Conservation (phyloP, 2,329 filamentous ascomycete species). For the Epichloe scottii region DNA sequence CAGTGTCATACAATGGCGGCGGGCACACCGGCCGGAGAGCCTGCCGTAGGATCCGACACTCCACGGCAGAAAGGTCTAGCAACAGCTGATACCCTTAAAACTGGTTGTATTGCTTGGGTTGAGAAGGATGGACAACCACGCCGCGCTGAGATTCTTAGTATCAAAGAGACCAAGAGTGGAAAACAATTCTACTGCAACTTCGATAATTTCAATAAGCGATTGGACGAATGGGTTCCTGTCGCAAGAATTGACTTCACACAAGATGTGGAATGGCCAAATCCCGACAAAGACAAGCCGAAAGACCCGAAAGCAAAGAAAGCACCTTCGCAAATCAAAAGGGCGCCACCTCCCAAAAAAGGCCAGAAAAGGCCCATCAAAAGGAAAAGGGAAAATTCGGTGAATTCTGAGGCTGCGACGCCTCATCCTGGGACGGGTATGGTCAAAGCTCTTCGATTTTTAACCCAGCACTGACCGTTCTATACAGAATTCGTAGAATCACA, state of each 20-base stretch:
- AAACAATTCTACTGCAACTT: constrained; percentile 95
- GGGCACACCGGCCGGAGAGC: constrained; percentile 35
- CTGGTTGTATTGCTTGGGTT: constrained; percentile 49
- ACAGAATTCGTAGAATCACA: constrained; percentile 37
- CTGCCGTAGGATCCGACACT: constrained; percentile 42
- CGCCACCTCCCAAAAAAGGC: constrained; percentile 43
- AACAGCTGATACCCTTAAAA: constrained; percentile 65
- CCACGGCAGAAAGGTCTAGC: constrained; percentile 64
- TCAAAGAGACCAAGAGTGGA: constrained; percentile 77
- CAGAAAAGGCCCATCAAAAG: constrained; percentile 42
- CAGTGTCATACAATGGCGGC: constrained; percentile 36
- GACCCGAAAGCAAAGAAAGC: constrained; percentile 62
- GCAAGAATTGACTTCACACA: constrained; percentile 73
- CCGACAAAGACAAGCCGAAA: constrained; percentile 74
- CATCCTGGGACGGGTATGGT: constrained; percentile 34
- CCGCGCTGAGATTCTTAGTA: constrained; percentile 92
- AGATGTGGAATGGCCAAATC: constrained; percentile 92
- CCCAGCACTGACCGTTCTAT: neutral
- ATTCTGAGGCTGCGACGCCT: constrained; percentile 40
- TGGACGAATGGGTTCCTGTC: constrained; percentile 76
- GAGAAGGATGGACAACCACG: constrained; percentile 68
- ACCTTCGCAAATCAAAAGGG: constrained; percentile 45
- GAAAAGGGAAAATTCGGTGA: constrained; percentile 43
- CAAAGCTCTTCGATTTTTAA: neutral
- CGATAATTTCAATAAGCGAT: constrained; percentile 88